A percentile compares a stretch with the other conserved stretches of the same genome.
These are phyloP conservation scores for Fusarium gaditjirri DNA, from an alignment of 2,329 filamentous ascomycete genomes.

Conservation along the genomic window DNA sequence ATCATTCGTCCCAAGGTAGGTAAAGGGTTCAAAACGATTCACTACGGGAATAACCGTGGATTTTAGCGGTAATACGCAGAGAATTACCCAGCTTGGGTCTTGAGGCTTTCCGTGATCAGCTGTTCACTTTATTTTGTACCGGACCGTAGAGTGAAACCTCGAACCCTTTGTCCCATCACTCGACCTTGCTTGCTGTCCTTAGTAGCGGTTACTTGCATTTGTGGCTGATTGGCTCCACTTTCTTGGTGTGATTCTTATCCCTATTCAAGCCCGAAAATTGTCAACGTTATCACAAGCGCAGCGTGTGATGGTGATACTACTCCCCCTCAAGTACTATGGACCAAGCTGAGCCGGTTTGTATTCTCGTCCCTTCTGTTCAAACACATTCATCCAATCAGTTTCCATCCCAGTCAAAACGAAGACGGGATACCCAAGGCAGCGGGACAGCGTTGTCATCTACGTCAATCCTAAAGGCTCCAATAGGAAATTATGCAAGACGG, in stretches of 20 bases:
- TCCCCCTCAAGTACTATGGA: neutral
- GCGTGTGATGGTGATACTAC: conserved; percentile 12
- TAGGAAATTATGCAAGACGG: conserved; percentile 3
- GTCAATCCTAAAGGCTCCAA: conserved; percentile 24
- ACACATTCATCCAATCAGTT: conserved; percentile 19
- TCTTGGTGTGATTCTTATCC: conserved; percentile 11
- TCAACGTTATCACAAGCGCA: conserved; percentile 10
- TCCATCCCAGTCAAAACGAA: neutral
- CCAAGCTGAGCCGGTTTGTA: neutral
- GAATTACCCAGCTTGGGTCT: conserved; percentile 6
- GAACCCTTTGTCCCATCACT: neutral
- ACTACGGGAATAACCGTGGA: neutral
- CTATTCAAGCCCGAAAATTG: neutral
- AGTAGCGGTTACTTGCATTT: conserved; percentile 15
- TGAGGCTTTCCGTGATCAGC: conserved; percentile 4
- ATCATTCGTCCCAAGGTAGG: neutral
- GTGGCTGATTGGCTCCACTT: conserved; percentile 28
- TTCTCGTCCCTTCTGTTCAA: conserved; percentile 24
- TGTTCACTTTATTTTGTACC: neutral
- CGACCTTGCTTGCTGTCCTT: neutral
- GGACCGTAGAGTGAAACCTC: neutral
- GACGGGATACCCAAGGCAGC: conserved; percentile 35
- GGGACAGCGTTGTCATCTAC: conserved; percentile 14
- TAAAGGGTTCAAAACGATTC: neutral
- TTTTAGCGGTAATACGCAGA: neutral